Percentiles rank a stretch among this genome's conserved stretches.
phyloP scores from a whole-genome alignment of 345 rosid genomes.

The Salix dunnii region DNA sequence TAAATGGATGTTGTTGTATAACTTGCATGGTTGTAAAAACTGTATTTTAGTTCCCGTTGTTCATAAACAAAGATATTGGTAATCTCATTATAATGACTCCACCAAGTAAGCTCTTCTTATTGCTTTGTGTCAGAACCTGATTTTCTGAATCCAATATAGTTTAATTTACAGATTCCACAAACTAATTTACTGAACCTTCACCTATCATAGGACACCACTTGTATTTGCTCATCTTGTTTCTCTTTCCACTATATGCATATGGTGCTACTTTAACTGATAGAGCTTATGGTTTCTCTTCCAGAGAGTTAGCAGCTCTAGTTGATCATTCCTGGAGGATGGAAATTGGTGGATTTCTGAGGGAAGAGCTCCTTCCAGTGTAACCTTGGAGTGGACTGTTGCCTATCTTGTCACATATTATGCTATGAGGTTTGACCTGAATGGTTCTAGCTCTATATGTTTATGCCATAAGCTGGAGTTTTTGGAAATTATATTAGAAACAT shows the following conservation, averaged over 20 bases:
- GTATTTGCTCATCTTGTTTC: slow-evolving; percentile 1
- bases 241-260: background rate
- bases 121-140: slow-evolving; percentile 3
- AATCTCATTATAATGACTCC: background rate
- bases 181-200: slow-evolving; percentile 6
- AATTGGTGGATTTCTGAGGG: slow-evolving; percentile 69
- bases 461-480: slow-evolving; percentile 11
- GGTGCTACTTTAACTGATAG: slow-evolving; percentile 7
- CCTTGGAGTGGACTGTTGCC: slow-evolving; percentile 9
- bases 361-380: slow-evolving; percentile 51
- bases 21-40: background rate
- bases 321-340: slow-evolving; percentile 94
- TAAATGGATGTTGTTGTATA: background rate
- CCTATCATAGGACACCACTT: background rate
- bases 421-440: slow-evolving; percentile 29
- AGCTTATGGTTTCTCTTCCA: slow-evolving; percentile 24
- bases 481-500: background rate
- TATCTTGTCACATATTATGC: slow-evolving; percentile 2
- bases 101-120: background rate
- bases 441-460: background rate
- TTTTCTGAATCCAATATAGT: background rate
- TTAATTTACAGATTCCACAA: slow-evolving; percentile 6
- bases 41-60: background rate
- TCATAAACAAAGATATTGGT: background rate
- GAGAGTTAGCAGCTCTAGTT: slow-evolving; percentile 70